Base-by-base conservation (phyloP, 352 stramenopile genomes). In the Pythium angustatum region DNA sequence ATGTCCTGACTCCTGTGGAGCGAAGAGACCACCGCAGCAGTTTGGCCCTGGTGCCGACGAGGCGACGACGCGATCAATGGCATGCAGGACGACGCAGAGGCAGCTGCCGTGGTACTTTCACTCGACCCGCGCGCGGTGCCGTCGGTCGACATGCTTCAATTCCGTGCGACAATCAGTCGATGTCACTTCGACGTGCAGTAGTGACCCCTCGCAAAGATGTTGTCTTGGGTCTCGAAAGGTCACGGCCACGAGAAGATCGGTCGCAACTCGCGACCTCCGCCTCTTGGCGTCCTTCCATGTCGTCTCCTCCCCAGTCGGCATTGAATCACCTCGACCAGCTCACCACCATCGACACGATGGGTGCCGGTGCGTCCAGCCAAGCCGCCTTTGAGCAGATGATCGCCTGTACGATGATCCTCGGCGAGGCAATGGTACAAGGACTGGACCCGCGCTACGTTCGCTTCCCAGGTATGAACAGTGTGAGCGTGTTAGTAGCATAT, bases 381-480 rank as follows among this genome's bases (percentile, higher is more conserved):
- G 69, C 76, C 14, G 79, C 79, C 3, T 87, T 93, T 56, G 79
- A 88, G 75, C 85, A 94, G 66, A 92, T 92, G 83, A 83, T 94
- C 55, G 85, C 85, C 36, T 91, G 82, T 67, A 94, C 83, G 31
- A 94, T 92, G 81, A 76, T 94, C 60, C 78, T 94, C 11, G 85
- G 83, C 8, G 81, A 94, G 54, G 83, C 85, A 50, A 90, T 92
- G 83, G 84, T 94, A 31, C 78, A 91, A 49, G 85, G 85, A 0
- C 65, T 93, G 33, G 85, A 93, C 51, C 85, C 85, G 10, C 79
- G 85, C 50, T 93, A 88, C 58, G 78, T 93, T 49, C 78, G 78
- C 14, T 93, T 93, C 47, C 85, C 85, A 79, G 76, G 78, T 87
- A 54, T 27, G 19, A 28, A 47, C 5, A 10, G n/a, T n/a, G n/a